Percentiles rank a stretch among this genome's conserved stretches.
Conservation (phyloP, 495 filamentous ascomycete genomes). For the Aspergillus campestris region DNA sequence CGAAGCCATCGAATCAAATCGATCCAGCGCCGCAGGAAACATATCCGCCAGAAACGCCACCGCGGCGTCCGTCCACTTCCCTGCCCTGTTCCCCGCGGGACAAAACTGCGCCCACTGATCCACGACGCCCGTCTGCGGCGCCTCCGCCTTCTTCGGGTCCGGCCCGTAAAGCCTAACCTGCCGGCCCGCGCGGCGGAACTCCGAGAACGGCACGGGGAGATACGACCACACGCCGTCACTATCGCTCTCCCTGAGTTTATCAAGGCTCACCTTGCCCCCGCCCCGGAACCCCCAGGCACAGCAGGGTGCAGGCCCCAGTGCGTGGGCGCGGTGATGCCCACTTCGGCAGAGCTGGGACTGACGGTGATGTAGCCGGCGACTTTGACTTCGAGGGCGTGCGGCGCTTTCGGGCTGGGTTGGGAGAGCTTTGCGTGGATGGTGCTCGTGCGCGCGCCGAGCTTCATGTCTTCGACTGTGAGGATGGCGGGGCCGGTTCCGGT, state of each 20-base stretch:
- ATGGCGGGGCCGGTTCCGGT: slow-evolving; percentile 54
- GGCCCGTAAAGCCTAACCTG: slow-evolving; percentile 52
- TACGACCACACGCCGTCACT: slow-evolving; percentile 23
- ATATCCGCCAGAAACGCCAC: slow-evolving; percentile 56
- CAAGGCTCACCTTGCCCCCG: slow-evolving; percentile 14
- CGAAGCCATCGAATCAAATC: slow-evolving; percentile 26
- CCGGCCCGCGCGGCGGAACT: slow-evolving; percentile 44
- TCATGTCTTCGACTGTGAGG: slow-evolving; percentile 61
- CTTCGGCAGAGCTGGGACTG: slow-evolving; percentile 48
- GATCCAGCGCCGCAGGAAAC: slow-evolving; percentile 52
- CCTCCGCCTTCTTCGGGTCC: slow-evolving; percentile 16
- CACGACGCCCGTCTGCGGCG: slow-evolving; percentile 29
- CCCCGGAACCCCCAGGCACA: slow-evolving; percentile 27
- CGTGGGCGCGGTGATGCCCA: slow-evolving; percentile 48
- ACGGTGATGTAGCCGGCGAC: slow-evolving; percentile 64
- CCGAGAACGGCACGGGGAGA: slow-evolving; percentile 28
- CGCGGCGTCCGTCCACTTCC: slow-evolving; percentile 44
- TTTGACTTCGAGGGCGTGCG: slow-evolving; percentile 37
- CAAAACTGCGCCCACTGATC: slow-evolving; percentile 62
- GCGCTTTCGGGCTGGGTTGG: slow-evolving; percentile 28
- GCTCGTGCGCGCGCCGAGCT: slow-evolving; percentile 61
- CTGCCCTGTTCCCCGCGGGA: slow-evolving; percentile 27
- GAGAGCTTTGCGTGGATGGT: slow-evolving; percentile 60
- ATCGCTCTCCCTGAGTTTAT: slow-evolving; percentile 30
- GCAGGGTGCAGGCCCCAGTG: slow-evolving; percentile 40